Evolutionary conservation across 352 stramenopile genomes (phyloP).

Genomic region (Phytophthora kernoviae): DNA sequence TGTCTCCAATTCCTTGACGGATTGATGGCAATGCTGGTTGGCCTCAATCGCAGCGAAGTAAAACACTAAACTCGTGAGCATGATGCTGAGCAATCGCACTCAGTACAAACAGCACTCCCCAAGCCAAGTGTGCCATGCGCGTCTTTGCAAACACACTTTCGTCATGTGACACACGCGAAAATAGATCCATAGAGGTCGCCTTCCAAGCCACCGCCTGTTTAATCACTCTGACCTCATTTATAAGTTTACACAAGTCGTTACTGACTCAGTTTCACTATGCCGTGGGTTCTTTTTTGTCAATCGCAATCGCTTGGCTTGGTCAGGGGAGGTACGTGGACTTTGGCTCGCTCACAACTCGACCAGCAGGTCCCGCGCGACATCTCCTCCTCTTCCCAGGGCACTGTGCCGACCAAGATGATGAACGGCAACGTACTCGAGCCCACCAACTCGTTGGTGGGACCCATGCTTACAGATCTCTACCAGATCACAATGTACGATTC

Average conservation of each 20-base stretch:
- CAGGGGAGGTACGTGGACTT: slow-evolving; percentile 15
- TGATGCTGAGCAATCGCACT: no score
- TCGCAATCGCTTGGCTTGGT: no score
- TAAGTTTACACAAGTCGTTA: not conserved
- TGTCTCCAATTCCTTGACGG: not conserved
- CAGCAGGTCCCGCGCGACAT: slow-evolving; percentile 1
- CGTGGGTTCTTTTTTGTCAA: slow-evolving; percentile 13
- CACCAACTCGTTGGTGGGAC: slow-evolving; percentile 95
- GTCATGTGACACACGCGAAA: slow-evolving; percentile 13
- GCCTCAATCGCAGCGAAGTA: no score
- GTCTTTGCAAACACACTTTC: not conserved
- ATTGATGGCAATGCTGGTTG: not conserved
- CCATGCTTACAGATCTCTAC: slow-evolving; percentile 98
- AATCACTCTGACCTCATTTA: not conserved
- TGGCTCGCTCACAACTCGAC: slow-evolving; percentile 15
- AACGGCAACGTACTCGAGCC: slow-evolving; percentile 54
- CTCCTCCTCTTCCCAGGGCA: slow-evolving; percentile 5
- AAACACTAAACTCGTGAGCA: no score
- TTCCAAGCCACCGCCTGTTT: not conserved
- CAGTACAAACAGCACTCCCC: no score
- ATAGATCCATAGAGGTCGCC: not conserved
- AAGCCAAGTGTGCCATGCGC: no score
- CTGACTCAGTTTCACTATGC: not conserved
- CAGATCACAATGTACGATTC: slow-evolving; percentile 91
- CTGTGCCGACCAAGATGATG: slow-evolving; percentile 23